Evolutionary conservation across 2,329 filamentous ascomycete genomes (phyloP), one percentile per base, ranked within the genome.

Genomic region (Emergomyces orientalis): DNA sequence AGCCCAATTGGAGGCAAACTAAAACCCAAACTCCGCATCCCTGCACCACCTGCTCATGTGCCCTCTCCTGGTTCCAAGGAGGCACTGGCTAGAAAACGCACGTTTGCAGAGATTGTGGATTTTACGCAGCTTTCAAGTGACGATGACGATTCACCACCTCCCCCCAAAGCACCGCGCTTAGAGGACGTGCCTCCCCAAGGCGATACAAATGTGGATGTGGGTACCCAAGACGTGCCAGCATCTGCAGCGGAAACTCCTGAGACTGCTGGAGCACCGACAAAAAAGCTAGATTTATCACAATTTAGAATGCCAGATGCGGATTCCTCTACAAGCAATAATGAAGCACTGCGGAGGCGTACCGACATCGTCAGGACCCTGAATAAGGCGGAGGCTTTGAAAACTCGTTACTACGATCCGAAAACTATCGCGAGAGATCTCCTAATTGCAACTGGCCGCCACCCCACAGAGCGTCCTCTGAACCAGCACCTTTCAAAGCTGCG

Each of bases 371-470:
- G 80, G 65, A 74, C 76, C 0, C 69, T 86, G 19, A 69, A 75
- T 2, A 67, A 69, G 59, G 65, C 66, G 30, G 72, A 79, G 59
- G 74, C 75, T 3, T 64, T 75, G 5, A 63, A 77, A 32, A 81
- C 81, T 64, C 77, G 77, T 6, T 77, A 73, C 19, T 88, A 88
- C 69, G 80, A 88, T 68, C 79, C 82, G 1, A 78, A 80, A 54
- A 88, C 84, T 0, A 86, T 88, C 64, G 86, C 85, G 4, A 76
- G 84, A 59, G 85, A 88, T 69, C 79, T 89, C 7, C 74, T 88
- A 13, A 80, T 88, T 59, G 82, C 84, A 19, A 79, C 84, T 14
- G 84, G 84, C 19, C 81, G 82, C 63, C 85, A 88, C 70, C 85
- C 86, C 0, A 80, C 80, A 11, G 82, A 86, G 71, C 74, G 79